These are phyloP conservation scores for Lactarius evosmus DNA, from an alignment of 768 basidiomycete species.

Conservation along the genomic window DNA sequence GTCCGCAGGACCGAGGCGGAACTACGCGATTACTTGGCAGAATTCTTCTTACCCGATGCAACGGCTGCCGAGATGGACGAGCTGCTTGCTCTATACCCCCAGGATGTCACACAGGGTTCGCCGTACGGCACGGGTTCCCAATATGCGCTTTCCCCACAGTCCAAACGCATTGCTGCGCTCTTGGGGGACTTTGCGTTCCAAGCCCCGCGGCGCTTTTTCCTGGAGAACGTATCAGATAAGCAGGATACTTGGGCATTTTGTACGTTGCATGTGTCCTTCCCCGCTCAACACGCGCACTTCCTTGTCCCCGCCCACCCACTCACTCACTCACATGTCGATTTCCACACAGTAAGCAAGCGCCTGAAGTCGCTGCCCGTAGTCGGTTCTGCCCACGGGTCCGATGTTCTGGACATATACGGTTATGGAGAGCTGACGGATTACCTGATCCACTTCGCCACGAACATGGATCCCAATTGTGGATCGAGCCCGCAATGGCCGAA, in stretches of 20 bases:
- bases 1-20: conserved; percentile 24
- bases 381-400: conserved; percentile 30
- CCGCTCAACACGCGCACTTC: background rate
- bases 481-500: conserved; percentile 19
- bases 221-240: conserved; percentile 33
- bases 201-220: conserved; percentile 38
- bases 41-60: conserved; percentile 9
- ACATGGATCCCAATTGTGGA: conserved; percentile 33
- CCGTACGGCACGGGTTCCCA: conserved; percentile 32
- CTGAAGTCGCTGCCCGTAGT: conserved; percentile 32
- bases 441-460: conserved; percentile 31
- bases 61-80: conserved; percentile 16
- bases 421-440: conserved; percentile 23
- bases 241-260: conserved; percentile 38
- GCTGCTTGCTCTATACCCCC: conserved; percentile 23
- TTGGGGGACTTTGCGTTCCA: conserved; percentile 40
- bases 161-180: conserved; percentile 40
- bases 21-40: conserved; percentile 14
- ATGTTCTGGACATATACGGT: conserved; percentile 18
- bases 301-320: too few relatives aligned
- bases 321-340: conserved; percentile 1
- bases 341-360: conserved; percentile 35
- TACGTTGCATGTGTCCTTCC: conserved; percentile 28
- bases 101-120: conserved; percentile 30
- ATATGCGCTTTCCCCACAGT: conserved; percentile 35